Percentiles rank a stretch among this genome's conserved stretches.
Evolutionary conservation across 1,139 yeast genomes (phyloP).

Genomic region (Yamadazyma conglobata): DNA sequence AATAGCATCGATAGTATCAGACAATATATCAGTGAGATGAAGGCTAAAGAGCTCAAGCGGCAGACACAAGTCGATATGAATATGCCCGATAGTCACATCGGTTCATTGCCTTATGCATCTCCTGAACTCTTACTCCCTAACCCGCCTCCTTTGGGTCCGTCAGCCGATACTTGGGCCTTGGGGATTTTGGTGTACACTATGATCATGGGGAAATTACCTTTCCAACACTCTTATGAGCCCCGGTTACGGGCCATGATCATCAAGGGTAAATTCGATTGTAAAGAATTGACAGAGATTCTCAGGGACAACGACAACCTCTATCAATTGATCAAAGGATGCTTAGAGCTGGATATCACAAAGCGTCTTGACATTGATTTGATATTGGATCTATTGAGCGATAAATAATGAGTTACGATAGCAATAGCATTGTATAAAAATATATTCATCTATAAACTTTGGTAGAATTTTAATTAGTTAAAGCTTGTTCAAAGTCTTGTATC

Average conservation of each 20-base stretch:
- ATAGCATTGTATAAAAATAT: not conserved
- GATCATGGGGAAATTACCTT: constrained; percentile 74
- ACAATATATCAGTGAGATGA: constrained; percentile 14
- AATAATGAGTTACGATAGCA: constrained; percentile 4
- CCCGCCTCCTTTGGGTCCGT: constrained; percentile 68
- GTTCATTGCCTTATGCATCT: constrained; percentile 88
- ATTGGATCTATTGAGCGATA: too few species aligned
- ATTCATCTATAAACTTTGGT: not conserved
- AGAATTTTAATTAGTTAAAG: too few species aligned
- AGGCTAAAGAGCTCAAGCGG: constrained; percentile 16
- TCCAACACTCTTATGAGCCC: constrained; percentile 79
- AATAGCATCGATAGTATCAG: constrained; percentile 16
- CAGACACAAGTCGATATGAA: constrained; percentile 22
- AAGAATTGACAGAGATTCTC: constrained; percentile 37
- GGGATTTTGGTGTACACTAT: constrained; percentile 77
- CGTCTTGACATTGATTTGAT: constrained; percentile 45
- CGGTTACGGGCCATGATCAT: constrained; percentile 69
- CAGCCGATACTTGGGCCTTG: constrained; percentile 87
- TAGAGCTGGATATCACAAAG: constrained; percentile 47
- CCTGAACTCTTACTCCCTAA: constrained; percentile 74
- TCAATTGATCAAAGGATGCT: constrained; percentile 52
- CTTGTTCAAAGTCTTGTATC: constrained; percentile 53
- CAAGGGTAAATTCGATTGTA: constrained; percentile 58
- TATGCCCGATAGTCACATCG: constrained; percentile 68
- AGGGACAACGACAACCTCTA: constrained; percentile 30